Conservation (phyloP, 106 monocot species). For the Platanthera zijinensis region DNA sequence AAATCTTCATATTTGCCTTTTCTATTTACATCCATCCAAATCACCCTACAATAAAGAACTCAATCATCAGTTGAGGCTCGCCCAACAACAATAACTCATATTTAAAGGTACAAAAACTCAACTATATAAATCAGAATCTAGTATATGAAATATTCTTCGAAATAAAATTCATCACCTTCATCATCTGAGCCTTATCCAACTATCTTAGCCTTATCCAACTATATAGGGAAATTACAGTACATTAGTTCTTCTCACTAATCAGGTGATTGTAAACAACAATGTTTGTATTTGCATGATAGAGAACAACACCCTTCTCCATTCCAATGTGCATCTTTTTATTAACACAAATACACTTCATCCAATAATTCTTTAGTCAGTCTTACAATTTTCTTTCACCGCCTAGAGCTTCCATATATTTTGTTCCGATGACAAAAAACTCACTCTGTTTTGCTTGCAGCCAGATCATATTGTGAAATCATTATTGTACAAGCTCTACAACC, state of each 20-base stretch:
- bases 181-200: no score
- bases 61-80: no score
- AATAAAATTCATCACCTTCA: no score
- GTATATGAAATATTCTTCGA: not conserved
- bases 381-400: not conserved
- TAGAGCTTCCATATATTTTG: not conserved
- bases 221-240: not conserved
- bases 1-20: no score
- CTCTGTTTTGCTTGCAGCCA: conserved; percentile 49
- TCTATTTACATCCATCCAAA: no score
- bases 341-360: not conserved
- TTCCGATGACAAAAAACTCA: conserved; percentile 33
- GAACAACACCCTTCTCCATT: not conserved
- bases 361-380: not conserved
- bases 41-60: no score
- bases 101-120: not conserved
- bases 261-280: not conserved
- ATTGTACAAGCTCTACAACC: conserved; percentile 99
- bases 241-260: not conserved
- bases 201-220: no score
- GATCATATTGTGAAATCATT: conserved; percentile 81
- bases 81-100: no score
- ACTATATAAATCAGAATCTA: not conserved
- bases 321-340: not conserved
- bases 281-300: not conserved